phyloP scores from a whole-genome alignment of 176 grass and related monocot species.

The Hyparrhenia diplandra region DNA sequence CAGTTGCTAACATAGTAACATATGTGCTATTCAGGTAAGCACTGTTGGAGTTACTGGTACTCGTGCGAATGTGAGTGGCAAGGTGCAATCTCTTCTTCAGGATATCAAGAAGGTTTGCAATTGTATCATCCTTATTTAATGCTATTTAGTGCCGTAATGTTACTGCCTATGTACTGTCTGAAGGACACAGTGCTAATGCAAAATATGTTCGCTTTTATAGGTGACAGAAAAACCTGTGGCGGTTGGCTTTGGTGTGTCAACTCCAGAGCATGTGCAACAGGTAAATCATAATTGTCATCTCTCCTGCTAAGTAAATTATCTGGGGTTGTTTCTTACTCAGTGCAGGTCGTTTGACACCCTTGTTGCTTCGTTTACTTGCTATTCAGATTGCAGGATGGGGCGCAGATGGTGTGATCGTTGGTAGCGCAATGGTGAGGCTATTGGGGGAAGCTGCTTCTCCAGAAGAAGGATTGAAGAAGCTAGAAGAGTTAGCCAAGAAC shows the following conservation, averaged over 20 bases:
- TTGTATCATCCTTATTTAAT: slow-evolving; percentile 1
- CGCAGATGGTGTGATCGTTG: slow-evolving; percentile 89
- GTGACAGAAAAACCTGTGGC: slow-evolving; percentile 86
- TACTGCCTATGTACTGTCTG: neutral
- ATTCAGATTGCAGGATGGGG: slow-evolving; percentile 78
- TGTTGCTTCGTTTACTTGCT: neutral
- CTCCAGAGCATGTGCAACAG: slow-evolving; percentile 90
- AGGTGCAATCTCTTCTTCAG: slow-evolving; percentile 82
- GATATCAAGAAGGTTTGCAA: slow-evolving; percentile 81
- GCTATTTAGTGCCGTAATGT: neutral
- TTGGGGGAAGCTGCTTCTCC: slow-evolving; percentile 68
- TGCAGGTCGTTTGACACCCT: neutral
- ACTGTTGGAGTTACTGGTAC: slow-evolving; percentile 92
- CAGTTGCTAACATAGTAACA: slow-evolving; percentile 15
- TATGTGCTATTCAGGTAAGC: slow-evolving; percentile 62
- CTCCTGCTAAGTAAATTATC: slow-evolving; percentile 2
- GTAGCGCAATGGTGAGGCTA: slow-evolving; percentile 84
- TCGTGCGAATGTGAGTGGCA: slow-evolving; percentile 58
- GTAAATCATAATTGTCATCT: slow-evolving; percentile 31
- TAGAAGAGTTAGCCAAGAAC: slow-evolving; percentile 67
- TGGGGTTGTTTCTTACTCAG: neutral
- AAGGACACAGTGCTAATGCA: slow-evolving; percentile 3
- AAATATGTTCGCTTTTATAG: slow-evolving; percentile 39
- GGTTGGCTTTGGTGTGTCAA: slow-evolving; percentile 96
- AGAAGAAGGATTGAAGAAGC: slow-evolving; percentile 82